Evolutionary conservation across 116 monocot genomes (phyloP).

Genomic region (Papilionanthe hybrid): DNA sequence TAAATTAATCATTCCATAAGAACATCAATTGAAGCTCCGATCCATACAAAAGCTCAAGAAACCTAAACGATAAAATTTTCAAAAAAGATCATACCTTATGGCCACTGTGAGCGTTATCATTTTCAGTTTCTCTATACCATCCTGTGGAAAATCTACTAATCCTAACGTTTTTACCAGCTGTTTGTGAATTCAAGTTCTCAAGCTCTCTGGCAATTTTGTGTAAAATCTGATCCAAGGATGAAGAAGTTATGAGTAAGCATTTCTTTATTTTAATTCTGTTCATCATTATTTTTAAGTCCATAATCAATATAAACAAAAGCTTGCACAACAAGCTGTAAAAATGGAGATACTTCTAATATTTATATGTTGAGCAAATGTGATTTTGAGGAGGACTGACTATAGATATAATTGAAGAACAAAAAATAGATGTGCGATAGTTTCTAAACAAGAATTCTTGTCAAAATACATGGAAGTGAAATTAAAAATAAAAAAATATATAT

Average conservation of each 20-base stretch:
- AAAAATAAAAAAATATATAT: too few species aligned
- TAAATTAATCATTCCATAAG: background rate
- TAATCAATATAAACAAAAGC: too few species aligned
- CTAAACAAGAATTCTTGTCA: too few species aligned
- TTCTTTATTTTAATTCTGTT: too few species aligned
- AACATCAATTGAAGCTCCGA: background rate
- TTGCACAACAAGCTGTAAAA: too few species aligned
- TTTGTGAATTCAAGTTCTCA: conserved; percentile 13
- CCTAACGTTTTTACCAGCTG: background rate
- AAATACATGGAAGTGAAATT: too few species aligned
- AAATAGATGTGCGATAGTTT: too few species aligned
- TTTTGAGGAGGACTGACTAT: too few species aligned
- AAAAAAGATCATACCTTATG: background rate
- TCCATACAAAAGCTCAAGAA: background rate
- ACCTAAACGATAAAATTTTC: background rate
- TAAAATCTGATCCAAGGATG: conserved; percentile 17
- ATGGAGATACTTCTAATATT: too few species aligned
- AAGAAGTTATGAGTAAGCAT: background rate
- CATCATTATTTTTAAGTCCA: too few species aligned
- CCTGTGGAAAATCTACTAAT: background rate
- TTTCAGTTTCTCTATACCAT: background rate
- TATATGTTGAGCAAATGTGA: too few species aligned
- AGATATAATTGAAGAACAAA: too few species aligned
- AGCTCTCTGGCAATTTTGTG: conserved; percentile 13
- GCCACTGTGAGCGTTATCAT: background rate